Evolutionary conservation across 257 asterid species (phyloP).

Genomic region (Solanum tacnaense): DNA sequence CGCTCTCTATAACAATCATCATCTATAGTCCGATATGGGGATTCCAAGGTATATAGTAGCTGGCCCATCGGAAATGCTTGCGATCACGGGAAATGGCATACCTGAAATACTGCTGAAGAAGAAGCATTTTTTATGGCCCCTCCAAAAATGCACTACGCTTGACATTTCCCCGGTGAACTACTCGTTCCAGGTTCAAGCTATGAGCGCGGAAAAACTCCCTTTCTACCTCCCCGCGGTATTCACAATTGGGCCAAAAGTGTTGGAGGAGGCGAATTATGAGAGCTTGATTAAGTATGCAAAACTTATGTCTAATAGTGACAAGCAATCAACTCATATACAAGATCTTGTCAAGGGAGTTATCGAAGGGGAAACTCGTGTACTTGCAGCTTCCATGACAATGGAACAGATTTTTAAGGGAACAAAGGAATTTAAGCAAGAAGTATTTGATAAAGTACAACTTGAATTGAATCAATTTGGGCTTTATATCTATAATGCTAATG

Average conservation of each 20-base stretch:
- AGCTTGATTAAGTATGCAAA: slow-evolving; percentile 47
- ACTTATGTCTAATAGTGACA: slow-evolving; percentile 50
- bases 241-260: slow-evolving; percentile 49
- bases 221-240: slow-evolving; percentile 60
- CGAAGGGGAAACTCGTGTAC: slow-evolving; percentile 65
- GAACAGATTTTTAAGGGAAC: slow-evolving; percentile 49
- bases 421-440: slow-evolving; percentile 46
- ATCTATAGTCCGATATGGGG: not conserved
- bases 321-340: slow-evolving; percentile 35
- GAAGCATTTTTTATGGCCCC: not conserved
- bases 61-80: not conserved
- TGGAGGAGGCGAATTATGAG: slow-evolving; percentile 12
- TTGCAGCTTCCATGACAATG: slow-evolving; percentile 71
- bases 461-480: slow-evolving; percentile 57
- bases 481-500: slow-evolving; percentile 54
- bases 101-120: not conserved
- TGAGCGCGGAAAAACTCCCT: slow-evolving; percentile 74
- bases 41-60: not conserved
- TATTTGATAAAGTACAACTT: slow-evolving; percentile 55
- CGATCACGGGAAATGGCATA: not conserved
- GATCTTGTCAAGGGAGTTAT: slow-evolving; percentile 61
- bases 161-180: slow-evolving; percentile 58
- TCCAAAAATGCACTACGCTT: slow-evolving; percentile 10
- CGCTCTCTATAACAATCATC: not conserved
- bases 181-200: slow-evolving; percentile 64